Conservation (phyloP, 108 stramenopile genomes). For the Nitzschia putrida region DNA sequence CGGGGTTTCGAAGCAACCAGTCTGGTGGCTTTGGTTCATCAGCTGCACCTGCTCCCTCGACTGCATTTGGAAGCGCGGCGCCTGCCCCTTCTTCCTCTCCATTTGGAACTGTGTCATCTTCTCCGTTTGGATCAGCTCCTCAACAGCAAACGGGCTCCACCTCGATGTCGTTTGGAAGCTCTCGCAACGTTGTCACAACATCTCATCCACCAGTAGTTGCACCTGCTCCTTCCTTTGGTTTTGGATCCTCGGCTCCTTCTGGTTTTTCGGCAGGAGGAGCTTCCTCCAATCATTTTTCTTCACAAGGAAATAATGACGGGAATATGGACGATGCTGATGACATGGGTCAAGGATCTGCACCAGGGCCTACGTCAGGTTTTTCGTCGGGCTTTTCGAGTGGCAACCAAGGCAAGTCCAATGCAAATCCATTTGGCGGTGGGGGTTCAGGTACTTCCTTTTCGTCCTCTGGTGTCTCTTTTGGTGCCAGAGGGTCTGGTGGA, state of each 20-base stretch:
- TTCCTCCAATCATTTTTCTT: too few species aligned
- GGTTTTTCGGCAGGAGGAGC: background rate
- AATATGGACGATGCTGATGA: too few species aligned
- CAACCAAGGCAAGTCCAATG: background rate
- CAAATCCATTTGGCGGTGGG: slow-evolving; percentile 23
- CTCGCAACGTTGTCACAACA: background rate
- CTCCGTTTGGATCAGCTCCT: background rate
- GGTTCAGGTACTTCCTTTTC: slow-evolving; percentile 10
- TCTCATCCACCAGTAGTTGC: background rate
- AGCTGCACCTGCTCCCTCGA: background rate
- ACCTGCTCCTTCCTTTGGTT: slow-evolving; percentile 3
- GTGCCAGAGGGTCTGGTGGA: background rate
- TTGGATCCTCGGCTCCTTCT: slow-evolving; percentile 6
- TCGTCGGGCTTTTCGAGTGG: background rate
- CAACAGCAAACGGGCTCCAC: background rate
- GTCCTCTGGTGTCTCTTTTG: background rate
- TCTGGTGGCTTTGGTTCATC: slow-evolving; percentile 20
- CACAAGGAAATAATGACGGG: too few species aligned
- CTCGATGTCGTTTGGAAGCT: background rate
- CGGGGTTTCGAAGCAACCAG: too few species aligned
- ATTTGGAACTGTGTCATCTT: background rate
- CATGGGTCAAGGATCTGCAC: background rate
- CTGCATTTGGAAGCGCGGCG: background rate
- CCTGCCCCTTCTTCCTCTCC: background rate
- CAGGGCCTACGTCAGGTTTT: background rate